Evolutionary conservation across 2,329 filamentous ascomycete species (phyloP).

Genomic region (Metarhizium anisopliae): DNA sequence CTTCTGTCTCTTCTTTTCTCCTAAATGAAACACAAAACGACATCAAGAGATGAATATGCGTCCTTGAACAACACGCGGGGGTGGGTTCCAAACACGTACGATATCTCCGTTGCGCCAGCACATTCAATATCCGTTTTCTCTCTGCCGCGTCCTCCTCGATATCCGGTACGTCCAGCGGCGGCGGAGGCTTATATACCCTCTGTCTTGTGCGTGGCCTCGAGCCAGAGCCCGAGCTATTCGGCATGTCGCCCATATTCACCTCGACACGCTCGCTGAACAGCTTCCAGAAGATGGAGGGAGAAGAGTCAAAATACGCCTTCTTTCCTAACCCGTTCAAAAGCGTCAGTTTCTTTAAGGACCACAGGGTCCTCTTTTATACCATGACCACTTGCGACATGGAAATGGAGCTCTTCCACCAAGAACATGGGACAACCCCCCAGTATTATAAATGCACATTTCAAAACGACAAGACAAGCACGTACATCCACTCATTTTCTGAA

Average conservation of each 20-base stretch:
- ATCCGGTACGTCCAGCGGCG: constrained; percentile 33
- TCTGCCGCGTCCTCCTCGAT: constrained; percentile 42
- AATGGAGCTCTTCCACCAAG: too few species aligned
- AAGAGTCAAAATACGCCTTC: neutral
- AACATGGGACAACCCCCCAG: neutral
- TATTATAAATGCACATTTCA: neutral
- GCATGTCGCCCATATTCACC: neutral
- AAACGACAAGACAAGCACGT: neutral
- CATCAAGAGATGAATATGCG: too few species aligned
- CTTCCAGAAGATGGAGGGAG: neutral
- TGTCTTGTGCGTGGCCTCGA: constrained; percentile 27
- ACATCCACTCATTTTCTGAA: neutral
- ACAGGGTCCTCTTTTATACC: too few species aligned
- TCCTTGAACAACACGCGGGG: too few species aligned
- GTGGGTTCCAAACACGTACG: constrained; percentile 18
- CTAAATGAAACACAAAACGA: constrained; percentile 8
- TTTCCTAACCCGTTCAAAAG: too few species aligned
- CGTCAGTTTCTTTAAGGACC: too few species aligned
- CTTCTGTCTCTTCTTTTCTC: constrained; percentile 23
- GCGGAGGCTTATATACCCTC: constrained; percentile 29
- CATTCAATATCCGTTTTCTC: constrained; percentile 43
- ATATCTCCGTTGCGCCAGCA: constrained; percentile 46
- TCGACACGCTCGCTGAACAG: neutral
- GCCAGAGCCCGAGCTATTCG: neutral
- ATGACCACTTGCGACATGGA: too few species aligned